phyloP scores from a whole-genome alignment of 2,329 filamentous ascomycete species.

The Colletotrichum cordylinicola region DNA sequence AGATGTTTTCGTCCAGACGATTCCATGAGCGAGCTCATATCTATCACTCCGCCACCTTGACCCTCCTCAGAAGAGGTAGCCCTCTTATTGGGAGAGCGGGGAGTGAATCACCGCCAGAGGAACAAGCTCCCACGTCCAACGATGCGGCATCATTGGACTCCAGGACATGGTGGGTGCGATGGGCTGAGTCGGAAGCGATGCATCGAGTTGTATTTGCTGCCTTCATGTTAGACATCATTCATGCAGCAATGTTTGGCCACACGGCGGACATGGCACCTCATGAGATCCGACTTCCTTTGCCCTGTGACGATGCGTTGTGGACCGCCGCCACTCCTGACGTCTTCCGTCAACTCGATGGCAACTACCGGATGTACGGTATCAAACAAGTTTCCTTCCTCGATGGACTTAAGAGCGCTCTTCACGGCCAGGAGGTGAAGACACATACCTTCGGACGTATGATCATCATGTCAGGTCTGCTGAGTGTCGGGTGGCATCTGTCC shows the following conservation, averaged over 20 bases:
- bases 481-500: slow-evolving; percentile 90
- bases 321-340: slow-evolving; percentile 78
- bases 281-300: slow-evolving; percentile 84
- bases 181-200: slow-evolving; percentile 89
- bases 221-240: slow-evolving; percentile 87
- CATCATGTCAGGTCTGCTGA: slow-evolving; percentile 88
- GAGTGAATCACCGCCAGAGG: slow-evolving; percentile 78
- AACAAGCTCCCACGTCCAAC: slow-evolving; percentile 39
- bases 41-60: slow-evolving; percentile 85
- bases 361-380: slow-evolving; percentile 78
- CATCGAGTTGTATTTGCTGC: slow-evolving; percentile 86
- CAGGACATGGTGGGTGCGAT: slow-evolving; percentile 77
- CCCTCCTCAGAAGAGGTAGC: slow-evolving; percentile 83
- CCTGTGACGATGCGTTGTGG: slow-evolving; percentile 89
- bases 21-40: slow-evolving; percentile 90
- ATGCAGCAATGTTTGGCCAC: slow-evolving; percentile 93
- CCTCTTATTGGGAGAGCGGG: slow-evolving; percentile 83
- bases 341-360: slow-evolving; percentile 78
- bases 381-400: slow-evolving; percentile 84
- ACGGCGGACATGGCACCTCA: slow-evolving; percentile 89
- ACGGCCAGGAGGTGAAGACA: slow-evolving; percentile 80
- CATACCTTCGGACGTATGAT: slow-evolving; percentile 90
- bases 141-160: slow-evolving; percentile 40
- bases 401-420: slow-evolving; percentile 82
- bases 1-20: slow-evolving; percentile 83